Conservation (phyloP, 306 rosid genomes). For the Prunus dulcis region DNA sequence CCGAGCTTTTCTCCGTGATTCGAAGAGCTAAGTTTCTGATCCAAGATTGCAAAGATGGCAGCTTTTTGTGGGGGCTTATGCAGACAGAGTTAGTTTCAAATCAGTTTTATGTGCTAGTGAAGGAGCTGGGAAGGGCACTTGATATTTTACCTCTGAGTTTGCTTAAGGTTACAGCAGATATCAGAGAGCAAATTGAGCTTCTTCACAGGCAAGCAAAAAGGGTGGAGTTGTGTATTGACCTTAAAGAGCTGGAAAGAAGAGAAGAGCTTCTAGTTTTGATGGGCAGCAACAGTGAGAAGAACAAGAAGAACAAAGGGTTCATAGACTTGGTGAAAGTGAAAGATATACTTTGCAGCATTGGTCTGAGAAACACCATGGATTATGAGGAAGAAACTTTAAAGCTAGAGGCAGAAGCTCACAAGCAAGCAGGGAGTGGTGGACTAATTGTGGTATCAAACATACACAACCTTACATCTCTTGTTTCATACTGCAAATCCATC, state of each 20-base stretch:
- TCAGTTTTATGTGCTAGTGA: slow-evolving; percentile 65
- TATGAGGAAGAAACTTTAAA: slow-evolving; percentile 72
- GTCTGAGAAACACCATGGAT: slow-evolving; percentile 57
- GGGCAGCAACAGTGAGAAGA: slow-evolving; percentile 52
- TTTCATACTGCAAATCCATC: slow-evolving; percentile 59
- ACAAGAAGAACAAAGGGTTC: slow-evolving; percentile 51
- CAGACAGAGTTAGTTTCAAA: slow-evolving; percentile 58
- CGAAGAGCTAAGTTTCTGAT: slow-evolving; percentile 61
- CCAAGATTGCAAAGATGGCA: slow-evolving; percentile 63
- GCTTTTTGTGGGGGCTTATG: slow-evolving; percentile 73
- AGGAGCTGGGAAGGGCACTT: slow-evolving; percentile 82
- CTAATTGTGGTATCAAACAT: slow-evolving; percentile 70
- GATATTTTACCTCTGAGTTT: slow-evolving; percentile 79
- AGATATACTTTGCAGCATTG: slow-evolving; percentile 60
- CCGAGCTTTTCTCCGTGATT: slow-evolving; percentile 80
- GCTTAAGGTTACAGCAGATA: slow-evolving; percentile 61
- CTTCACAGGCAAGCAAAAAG: slow-evolving; percentile 74
- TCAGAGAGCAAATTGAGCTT: slow-evolving; percentile 76
- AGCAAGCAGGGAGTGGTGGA: slow-evolving; percentile 93
- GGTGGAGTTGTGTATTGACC: slow-evolving; percentile 50
- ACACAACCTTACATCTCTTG: slow-evolving; percentile 66
- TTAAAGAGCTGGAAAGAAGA: slow-evolving; percentile 53
- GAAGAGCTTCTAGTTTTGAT: slow-evolving; percentile 61
- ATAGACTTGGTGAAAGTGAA: slow-evolving; percentile 50
- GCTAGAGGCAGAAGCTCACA: slow-evolving; percentile 72